Conservation (phyloP, 2,329 filamentous ascomycete species). For the Endocalyx cinctus region DNA sequence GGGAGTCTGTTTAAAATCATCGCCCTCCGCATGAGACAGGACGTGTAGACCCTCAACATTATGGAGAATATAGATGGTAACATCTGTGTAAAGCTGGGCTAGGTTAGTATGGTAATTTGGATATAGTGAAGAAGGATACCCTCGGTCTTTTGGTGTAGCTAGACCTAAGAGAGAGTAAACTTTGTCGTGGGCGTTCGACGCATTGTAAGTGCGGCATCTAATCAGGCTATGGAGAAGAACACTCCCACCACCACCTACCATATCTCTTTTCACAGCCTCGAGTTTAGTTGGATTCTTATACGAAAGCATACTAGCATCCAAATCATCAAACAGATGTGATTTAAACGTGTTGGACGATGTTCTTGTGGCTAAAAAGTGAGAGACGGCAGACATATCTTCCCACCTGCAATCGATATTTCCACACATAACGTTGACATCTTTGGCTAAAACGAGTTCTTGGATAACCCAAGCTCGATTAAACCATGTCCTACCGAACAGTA, state of each 20-base stretch:
- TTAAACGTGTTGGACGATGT: slow-evolving; percentile 10
- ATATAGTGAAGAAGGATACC: slow-evolving; percentile 3
- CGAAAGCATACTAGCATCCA: slow-evolving; percentile 5
- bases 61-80: slow-evolving; percentile 12
- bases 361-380: slow-evolving; percentile 8
- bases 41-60: slow-evolving; percentile 11
- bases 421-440: slow-evolving; percentile 8
- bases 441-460: slow-evolving; percentile 15
- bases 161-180: slow-evolving; percentile 15
- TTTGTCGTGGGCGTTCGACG: slow-evolving; percentile 10
- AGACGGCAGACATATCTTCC: slow-evolving; percentile 10
- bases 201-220: slow-evolving; percentile 15
- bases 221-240: slow-evolving; percentile 13
- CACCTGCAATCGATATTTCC: slow-evolving; percentile 10
- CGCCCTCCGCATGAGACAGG: slow-evolving; percentile 16
- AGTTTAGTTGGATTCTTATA: slow-evolving; percentile 17
- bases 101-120: slow-evolving; percentile 10
- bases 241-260: not conserved
- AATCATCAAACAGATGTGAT: slow-evolving; percentile 4
- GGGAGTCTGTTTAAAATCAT: slow-evolving; percentile 4
- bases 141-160: not conserved
- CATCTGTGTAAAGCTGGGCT: slow-evolving; percentile 9
- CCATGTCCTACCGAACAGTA: slow-evolving; percentile 13
- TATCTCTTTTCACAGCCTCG: slow-evolving; percentile 8
- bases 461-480: slow-evolving; percentile 17